Evolutionary conservation across 495 filamentous ascomycete genomes (phyloP).

Genomic region (Talaromyces adpressus): DNA sequence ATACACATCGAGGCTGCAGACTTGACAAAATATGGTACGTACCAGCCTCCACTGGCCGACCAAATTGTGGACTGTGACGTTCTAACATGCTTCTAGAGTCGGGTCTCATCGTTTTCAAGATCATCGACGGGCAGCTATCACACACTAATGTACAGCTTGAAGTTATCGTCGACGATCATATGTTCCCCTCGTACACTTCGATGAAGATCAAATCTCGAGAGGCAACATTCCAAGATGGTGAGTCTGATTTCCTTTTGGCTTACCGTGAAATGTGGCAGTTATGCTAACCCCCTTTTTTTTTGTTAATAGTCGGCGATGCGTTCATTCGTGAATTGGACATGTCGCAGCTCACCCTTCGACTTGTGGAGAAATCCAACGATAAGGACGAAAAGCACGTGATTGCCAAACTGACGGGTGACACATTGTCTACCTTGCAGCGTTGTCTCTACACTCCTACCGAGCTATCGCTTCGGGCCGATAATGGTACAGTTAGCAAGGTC

Average conservation of each 20-base stretch:
- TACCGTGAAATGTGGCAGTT: not conserved
- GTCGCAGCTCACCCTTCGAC: constrained; percentile 81
- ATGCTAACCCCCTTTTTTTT: not conserved
- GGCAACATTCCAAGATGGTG: constrained; percentile 72
- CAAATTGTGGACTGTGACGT: not conserved
- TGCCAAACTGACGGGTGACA: constrained; percentile 78
- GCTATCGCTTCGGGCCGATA: constrained; percentile 64
- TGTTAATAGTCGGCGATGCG: constrained; percentile 66
- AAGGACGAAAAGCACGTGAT: constrained; percentile 69
- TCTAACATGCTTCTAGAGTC: constrained; percentile 52
- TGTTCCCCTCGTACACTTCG: constrained; percentile 83
- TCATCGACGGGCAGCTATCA: constrained; percentile 78
- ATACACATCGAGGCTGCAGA: constrained; percentile 72
- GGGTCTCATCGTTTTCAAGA: constrained; percentile 87
- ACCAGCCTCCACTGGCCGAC: constrained; percentile 8
- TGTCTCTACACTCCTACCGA: constrained; percentile 87
- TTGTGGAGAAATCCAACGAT: constrained; percentile 67
- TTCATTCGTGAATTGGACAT: constrained; percentile 95
- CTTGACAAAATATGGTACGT: constrained; percentile 63
- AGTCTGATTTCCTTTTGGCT: constrained; percentile 14
- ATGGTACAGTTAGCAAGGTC: constrained; percentile 72
- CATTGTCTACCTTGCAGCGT: constrained; percentile 75
- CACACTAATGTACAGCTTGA: constrained; percentile 74
- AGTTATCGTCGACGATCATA: constrained; percentile 88
- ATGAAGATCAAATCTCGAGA: constrained; percentile 59